Evolutionary conservation across 805 yeast genomes (phyloP).

Genomic region (Kodamaea leandrae): DNA sequence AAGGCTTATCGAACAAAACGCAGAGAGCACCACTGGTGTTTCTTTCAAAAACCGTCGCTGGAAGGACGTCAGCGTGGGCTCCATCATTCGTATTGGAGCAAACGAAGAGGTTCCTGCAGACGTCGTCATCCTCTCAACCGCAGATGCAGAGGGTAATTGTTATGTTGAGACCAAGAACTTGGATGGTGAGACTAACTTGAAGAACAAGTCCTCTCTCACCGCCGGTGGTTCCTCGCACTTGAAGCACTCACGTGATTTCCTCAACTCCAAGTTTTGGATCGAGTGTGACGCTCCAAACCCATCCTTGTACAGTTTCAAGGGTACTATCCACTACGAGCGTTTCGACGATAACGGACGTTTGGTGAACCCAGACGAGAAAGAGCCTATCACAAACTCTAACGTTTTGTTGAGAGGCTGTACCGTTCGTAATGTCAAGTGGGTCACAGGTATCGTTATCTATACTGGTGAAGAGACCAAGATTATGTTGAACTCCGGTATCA

Average conservation of each 20-base stretch:
- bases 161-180: conserved; percentile 78
- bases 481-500: conserved; percentile 75
- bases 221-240: conserved; percentile 49
- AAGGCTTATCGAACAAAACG: conserved; percentile 10
- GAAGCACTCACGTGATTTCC: conserved; percentile 57
- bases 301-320: conserved; percentile 62
- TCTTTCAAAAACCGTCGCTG: conserved; percentile 38
- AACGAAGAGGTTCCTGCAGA: conserved; percentile 85
- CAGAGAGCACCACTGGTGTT: conserved; percentile 7
- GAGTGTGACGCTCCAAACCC: conserved; percentile 75
- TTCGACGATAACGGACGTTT: conserved; percentile 29
- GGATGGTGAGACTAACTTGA: conserved; percentile 56
- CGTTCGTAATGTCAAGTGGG: conserved; percentile 83
- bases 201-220: conserved; percentile 51
- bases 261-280: conserved; percentile 54
- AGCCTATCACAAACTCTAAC: conserved; percentile 68
- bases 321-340: conserved; percentile 55
- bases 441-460: conserved; percentile 68
- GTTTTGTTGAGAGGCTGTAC: conserved; percentile 71
- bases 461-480: conserved; percentile 81
- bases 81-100: conserved; percentile 63
- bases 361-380: conserved; percentile 45
- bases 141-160: conserved; percentile 68
- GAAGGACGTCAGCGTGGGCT: conserved; percentile 75
- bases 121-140: conserved; percentile 57